Evolutionary conservation across 2,329 filamentous ascomycete genomes (phyloP).

Genomic region (Sporothrix dimorphospora): DNA sequence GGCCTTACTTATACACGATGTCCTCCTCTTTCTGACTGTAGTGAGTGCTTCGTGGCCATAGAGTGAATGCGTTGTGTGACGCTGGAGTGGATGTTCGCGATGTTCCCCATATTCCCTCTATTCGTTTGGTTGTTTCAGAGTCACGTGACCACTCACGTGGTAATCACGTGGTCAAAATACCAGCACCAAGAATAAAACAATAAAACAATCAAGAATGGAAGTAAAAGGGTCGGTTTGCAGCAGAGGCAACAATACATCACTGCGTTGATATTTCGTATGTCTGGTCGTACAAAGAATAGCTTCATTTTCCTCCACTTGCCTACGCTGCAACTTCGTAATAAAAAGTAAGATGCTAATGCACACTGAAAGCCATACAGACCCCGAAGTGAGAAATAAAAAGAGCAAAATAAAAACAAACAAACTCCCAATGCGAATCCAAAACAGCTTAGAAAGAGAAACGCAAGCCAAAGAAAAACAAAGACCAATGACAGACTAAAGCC

Average conservation of each 20-base stretch:
- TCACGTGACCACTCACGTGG: no score
- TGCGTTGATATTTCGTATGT: neutral
- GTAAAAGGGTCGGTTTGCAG: no score
- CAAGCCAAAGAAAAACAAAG: neutral
- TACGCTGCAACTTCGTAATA: no score
- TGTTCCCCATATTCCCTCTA: no score
- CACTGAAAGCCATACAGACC: neutral
- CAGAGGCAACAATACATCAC: no score
- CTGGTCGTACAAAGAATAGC: neutral
- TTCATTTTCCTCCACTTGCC: neutral
- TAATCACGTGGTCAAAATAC: no score
- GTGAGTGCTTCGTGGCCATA: no score
- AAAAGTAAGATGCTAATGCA: neutral
- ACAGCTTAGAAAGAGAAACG: neutral
- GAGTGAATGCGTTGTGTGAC: no score
- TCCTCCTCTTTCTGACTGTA: no score
- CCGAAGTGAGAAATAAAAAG: neutral
- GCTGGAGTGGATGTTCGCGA: no score
- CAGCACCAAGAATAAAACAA: neutral
- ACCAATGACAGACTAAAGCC: neutral
- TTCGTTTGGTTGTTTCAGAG: no score
- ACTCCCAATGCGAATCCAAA: conserved; percentile 11
- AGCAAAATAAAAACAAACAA: neutral
- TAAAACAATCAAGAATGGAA: neutral
- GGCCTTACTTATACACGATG: no score